Evolutionary conservation across 2,329 filamentous ascomycete species (phyloP).

Genomic region (Aspergillus fumigatus): DNA sequence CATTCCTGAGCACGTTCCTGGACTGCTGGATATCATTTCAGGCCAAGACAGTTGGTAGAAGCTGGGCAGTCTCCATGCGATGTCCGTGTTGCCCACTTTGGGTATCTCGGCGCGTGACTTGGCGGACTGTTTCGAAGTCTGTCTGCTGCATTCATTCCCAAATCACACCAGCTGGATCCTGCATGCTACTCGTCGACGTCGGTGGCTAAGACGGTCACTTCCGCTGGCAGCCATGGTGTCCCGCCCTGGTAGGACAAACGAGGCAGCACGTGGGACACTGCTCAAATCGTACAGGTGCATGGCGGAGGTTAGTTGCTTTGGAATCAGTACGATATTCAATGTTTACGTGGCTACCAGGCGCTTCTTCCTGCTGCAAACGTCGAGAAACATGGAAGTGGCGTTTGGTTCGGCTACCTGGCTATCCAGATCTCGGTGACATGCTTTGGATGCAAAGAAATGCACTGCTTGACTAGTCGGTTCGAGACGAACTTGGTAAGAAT

Average conservation of each 20-base stretch:
- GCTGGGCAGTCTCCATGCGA: not conserved
- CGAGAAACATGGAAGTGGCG: too few relatives aligned
- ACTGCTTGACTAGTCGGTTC: too few relatives aligned
- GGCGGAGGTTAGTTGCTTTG: not conserved
- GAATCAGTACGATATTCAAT: not conserved
- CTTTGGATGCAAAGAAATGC: not conserved
- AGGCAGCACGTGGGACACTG: not conserved
- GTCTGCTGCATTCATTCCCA: not conserved
- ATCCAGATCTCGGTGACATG: not conserved
- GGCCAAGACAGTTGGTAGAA: not conserved
- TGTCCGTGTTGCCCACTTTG: not conserved
- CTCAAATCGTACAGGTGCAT: not conserved
- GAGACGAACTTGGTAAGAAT: not conserved
- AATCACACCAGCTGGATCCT: not conserved
- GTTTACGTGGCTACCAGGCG: not conserved
- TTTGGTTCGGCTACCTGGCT: not conserved
- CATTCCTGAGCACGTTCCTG: conserved; percentile 9
- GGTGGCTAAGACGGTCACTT: not conserved
- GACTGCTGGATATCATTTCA: conserved; percentile 3
- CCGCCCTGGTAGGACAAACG: not conserved
- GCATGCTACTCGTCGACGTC: not conserved
- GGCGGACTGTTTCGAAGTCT: not conserved
- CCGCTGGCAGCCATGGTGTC: not conserved
- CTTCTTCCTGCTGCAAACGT: not conserved
- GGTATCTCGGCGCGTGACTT: conserved; percentile 1